phyloP scores from a whole-genome alignment of 2,329 filamentous ascomycete genomes.

The Ophiocordyceps camponoti-rufipedis region DNA sequence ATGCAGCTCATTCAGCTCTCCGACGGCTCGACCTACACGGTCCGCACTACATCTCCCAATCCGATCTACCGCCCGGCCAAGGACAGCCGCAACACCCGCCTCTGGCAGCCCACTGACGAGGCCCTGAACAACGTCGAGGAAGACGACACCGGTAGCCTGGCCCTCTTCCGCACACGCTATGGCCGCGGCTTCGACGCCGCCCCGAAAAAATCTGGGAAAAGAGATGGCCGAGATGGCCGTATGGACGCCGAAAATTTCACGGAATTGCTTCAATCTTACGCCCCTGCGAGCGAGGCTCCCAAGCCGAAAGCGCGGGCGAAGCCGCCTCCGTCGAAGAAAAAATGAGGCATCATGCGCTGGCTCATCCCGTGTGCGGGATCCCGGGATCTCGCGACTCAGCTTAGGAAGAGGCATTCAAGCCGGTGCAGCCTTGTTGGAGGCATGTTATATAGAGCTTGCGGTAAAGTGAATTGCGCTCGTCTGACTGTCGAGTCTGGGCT shows the following conservation, averaged over 20 bases:
- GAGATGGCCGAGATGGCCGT: too few species aligned
- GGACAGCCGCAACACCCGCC: constrained; percentile 72
- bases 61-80: constrained; percentile 45
- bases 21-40: constrained; percentile 72
- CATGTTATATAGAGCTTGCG: constrained; percentile 14
- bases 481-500: constrained; percentile 4
- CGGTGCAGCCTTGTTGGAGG: neutral
- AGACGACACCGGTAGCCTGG: constrained; percentile 81
- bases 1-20: constrained; percentile 90
- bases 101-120: constrained; percentile 80
- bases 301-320: neutral
- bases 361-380: neutral
- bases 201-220: neutral
- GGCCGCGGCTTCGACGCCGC: constrained; percentile 64
- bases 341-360: constrained; percentile 4
- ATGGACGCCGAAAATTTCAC: constrained; percentile 12
- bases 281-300: constrained; percentile 16
- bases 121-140: constrained; percentile 77
- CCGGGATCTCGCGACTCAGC: neutral
- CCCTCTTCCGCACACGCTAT: constrained; percentile 70
- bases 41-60: constrained; percentile 56
- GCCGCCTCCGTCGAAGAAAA: constrained; percentile 15
- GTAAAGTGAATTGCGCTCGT: constrained; percentile 10
- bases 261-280: constrained; percentile 35
- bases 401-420: neutral